Evolutionary conservation across 495 filamentous ascomycete genomes (phyloP).

Genomic region (Talaromyces stipitatus): DNA sequence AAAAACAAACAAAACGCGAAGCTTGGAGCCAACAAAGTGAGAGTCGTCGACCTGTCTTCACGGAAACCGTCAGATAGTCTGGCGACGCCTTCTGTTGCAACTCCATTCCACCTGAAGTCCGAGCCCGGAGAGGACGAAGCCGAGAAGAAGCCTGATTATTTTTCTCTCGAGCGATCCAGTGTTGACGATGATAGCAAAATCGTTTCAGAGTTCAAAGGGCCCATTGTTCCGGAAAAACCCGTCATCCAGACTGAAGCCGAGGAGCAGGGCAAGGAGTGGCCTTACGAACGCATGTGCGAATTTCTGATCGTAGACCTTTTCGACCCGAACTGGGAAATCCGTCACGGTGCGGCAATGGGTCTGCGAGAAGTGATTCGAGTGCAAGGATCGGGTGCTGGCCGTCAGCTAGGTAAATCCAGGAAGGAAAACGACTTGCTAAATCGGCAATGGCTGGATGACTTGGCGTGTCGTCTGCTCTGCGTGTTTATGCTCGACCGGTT

Average conservation of each 20-base stretch:
- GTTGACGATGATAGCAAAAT: slow-evolving; percentile 85
- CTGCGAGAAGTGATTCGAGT: slow-evolving; percentile 86
- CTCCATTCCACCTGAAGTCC: slow-evolving; percentile 61
- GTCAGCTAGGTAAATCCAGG: slow-evolving; percentile 59
- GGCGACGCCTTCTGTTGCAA: slow-evolving; percentile 53
- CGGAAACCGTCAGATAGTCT: slow-evolving; percentile 61
- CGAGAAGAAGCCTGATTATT: slow-evolving; percentile 61
- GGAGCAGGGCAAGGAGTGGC: slow-evolving; percentile 82
- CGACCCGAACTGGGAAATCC: slow-evolving; percentile 88
- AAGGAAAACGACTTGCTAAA: slow-evolving; percentile 73
- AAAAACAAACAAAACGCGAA: slow-evolving; percentile 81
- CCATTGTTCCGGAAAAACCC: slow-evolving; percentile 50
- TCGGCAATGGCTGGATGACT: slow-evolving; percentile 79
- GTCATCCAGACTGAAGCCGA: slow-evolving; percentile 59
- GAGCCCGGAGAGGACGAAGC: slow-evolving; percentile 49
- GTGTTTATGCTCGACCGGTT: slow-evolving; percentile 97
- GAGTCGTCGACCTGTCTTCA: slow-evolving; percentile 76
- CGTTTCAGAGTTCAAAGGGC: slow-evolving; percentile 92
- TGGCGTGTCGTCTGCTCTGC: slow-evolving; percentile 85
- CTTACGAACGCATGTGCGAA: slow-evolving; percentile 87
- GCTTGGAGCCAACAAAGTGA: slow-evolving; percentile 78
- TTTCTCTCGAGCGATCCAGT: slow-evolving; percentile 68
- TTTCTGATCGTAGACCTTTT: slow-evolving; percentile 89
- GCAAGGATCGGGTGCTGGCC: slow-evolving; percentile 86
- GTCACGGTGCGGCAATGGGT: slow-evolving; percentile 96